Conservation (phyloP, 768 basidiomycete species). For the Russula abietina region DNA sequence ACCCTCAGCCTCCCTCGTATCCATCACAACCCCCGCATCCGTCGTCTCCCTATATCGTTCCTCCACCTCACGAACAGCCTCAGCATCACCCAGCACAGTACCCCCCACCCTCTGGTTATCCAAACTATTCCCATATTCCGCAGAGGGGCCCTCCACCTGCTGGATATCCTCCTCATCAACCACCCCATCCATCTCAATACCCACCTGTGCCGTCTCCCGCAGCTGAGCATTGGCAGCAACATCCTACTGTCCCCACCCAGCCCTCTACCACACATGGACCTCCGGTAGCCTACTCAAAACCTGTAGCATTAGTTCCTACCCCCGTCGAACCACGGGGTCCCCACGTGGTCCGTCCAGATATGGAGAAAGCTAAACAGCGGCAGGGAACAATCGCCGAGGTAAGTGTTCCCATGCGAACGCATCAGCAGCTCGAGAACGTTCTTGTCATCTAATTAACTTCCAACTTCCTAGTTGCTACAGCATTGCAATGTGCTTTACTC, state of each 20-base stretch:
- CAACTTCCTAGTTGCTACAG: conserved; percentile 43
- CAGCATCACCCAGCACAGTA: conserved; percentile 37
- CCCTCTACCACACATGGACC: conserved; percentile 15
- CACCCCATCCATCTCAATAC: conserved; percentile 26
- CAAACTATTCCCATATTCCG: conserved; percentile 24
- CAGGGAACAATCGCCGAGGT: conserved; percentile 25
- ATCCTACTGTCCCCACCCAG: conserved; percentile 20
- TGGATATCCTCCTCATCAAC: conserved; percentile 27
- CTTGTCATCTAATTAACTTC: conserved; percentile 13
- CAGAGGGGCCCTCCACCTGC: conserved; percentile 26
- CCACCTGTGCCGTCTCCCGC: conserved; percentile 19
- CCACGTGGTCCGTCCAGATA: conserved; percentile 21
- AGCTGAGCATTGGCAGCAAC: conserved; percentile 24
- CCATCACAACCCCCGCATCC: conserved; percentile 37
- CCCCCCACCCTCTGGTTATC: conserved; percentile 37
- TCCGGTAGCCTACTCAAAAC: conserved; percentile 20
- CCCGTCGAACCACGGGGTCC: conserved; percentile 21
- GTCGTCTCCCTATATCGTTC: conserved; percentile 33
- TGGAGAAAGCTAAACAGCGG: conserved; percentile 23
- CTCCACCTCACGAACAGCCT: conserved; percentile 40
- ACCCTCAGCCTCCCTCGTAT: conserved; percentile 33
- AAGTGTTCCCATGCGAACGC: conserved; percentile 1
- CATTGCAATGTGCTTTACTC: conserved; percentile 56
- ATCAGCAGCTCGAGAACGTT: conserved; percentile 3
- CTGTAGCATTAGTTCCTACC: conserved; percentile 21